Percentiles rank a stretch among this genome's conserved stretches.
These are phyloP conservation scores for Heimioporus sp. DNA, from an alignment of 768 basidiomycete genomes.

Conservation along the genomic window DNA sequence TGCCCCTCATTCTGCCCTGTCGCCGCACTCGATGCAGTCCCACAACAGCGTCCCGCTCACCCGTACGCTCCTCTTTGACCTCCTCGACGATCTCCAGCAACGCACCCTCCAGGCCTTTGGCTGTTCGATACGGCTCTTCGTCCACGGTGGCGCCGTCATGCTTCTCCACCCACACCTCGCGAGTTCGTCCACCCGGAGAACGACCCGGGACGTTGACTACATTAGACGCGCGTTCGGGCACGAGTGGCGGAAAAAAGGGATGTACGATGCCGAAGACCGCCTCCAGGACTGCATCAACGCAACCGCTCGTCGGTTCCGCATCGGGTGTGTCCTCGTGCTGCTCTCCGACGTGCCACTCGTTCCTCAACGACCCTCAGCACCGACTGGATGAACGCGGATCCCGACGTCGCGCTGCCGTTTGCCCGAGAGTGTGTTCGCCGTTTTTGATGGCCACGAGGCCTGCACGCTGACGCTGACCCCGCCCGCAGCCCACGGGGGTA, in stretches of 20 bases:
- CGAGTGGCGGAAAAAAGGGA: constrained; percentile 49
- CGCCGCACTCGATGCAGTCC: constrained; percentile 16
- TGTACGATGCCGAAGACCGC: constrained; percentile 52
- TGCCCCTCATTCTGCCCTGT: not conserved
- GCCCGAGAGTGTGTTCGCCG: constrained; percentile 51
- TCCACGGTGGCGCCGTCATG: constrained; percentile 77
- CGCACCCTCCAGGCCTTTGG: constrained; percentile 46
- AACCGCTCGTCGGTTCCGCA: constrained; percentile 47
- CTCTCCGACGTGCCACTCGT: not conserved
- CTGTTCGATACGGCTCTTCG: constrained; percentile 55
- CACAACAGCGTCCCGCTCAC: constrained; percentile 38
- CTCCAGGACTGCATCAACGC: constrained; percentile 53
- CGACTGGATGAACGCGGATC: constrained; percentile 80
- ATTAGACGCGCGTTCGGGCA: constrained; percentile 58
- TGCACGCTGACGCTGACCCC: constrained; percentile 6
- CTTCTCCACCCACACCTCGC: constrained; percentile 52
- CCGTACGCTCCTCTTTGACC: constrained; percentile 34
- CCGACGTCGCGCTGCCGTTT: constrained; percentile 70
- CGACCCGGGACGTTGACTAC: constrained; percentile 69
- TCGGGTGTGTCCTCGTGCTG: constrained; percentile 39
- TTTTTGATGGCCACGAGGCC: not conserved
- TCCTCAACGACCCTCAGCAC: constrained; percentile 15
- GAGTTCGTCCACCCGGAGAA: constrained; percentile 41
- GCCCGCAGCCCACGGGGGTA: constrained; percentile 20
- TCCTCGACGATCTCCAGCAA: constrained; percentile 53